Evolutionary conservation across 2,329 filamentous ascomycete genomes (phyloP).

Genomic region (Botrytis medusae): DNA sequence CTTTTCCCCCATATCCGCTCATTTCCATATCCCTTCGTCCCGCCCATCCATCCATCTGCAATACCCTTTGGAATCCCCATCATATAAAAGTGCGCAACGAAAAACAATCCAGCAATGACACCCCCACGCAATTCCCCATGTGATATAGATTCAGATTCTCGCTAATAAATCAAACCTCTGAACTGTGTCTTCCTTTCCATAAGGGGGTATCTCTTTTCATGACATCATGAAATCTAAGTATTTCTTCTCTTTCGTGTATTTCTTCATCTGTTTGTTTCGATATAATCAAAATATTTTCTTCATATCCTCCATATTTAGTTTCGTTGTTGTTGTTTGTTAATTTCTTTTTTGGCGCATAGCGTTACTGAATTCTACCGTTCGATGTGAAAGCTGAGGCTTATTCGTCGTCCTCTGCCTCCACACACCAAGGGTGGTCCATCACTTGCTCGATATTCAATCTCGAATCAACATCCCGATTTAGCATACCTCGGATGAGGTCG

Average conservation of each 20-base stretch:
- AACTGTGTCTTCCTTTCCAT: conserved; percentile 22
- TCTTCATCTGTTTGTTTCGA: conserved; percentile 1
- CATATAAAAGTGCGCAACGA: conserved; percentile 5
- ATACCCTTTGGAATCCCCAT: too few relatives aligned
- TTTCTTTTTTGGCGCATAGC: not conserved
- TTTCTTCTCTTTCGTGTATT: conserved; percentile 8
- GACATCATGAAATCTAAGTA: conserved; percentile 23
- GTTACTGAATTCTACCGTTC: conserved; percentile 5
- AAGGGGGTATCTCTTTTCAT: conserved; percentile 22
- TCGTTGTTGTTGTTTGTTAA: not conserved
- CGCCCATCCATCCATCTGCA: not conserved
- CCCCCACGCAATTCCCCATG: not conserved
- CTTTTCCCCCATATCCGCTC: not conserved
- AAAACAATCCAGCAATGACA: not conserved
- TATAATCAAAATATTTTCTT: not conserved
- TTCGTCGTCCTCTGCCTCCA: conserved; percentile 27
- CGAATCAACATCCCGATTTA: conserved; percentile 82
- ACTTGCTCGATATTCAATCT: conserved; percentile 87
- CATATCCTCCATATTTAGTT: not conserved
- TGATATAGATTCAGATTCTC: conserved; percentile 6
- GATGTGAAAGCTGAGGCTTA: conserved; percentile 32
- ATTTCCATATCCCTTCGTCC: not conserved
- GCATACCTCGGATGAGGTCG: conserved; percentile 86
- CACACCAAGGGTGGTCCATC: conserved; percentile 78
- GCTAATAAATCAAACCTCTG: conserved; percentile 19